Conservation (phyloP, 768 basidiomycete genomes). For the Suillus tomentosus region DNA sequence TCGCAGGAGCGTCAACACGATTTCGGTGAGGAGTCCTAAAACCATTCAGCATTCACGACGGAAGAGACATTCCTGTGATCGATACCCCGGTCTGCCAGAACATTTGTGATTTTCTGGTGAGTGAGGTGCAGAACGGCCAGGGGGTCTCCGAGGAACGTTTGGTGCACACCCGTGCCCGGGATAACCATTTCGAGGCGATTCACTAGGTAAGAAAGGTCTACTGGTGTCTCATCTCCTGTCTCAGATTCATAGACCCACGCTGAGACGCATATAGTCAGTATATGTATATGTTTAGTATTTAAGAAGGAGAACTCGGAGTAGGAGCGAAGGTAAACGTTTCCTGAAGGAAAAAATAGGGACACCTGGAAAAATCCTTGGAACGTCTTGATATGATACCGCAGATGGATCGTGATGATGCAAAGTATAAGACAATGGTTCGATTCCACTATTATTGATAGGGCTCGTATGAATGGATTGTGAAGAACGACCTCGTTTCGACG, state of each 20-base stretch:
- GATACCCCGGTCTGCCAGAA: slow-evolving; percentile 28
- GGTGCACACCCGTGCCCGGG: slow-evolving; percentile 22
- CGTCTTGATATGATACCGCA: background rate
- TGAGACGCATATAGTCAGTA: slow-evolving; percentile 23
- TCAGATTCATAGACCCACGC: slow-evolving; percentile 45
- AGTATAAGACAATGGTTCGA: background rate
- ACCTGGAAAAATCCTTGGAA: background rate
- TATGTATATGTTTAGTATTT: background rate
- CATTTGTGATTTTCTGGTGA: slow-evolving; percentile 46
- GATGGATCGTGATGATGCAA: background rate
- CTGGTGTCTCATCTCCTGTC: slow-evolving; percentile 44
- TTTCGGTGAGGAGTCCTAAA: slow-evolving; percentile 50
- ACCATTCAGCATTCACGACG: slow-evolving; percentile 24
- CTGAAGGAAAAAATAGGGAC: background rate
- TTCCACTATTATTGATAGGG: background rate
- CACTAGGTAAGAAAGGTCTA: slow-evolving; percentile 38
- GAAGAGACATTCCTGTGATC: slow-evolving; percentile 31
- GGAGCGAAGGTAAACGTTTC: background rate
- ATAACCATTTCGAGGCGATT: slow-evolving; percentile 39
- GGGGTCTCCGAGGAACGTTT: slow-evolving; percentile 8
- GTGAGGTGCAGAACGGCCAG: slow-evolving; percentile 9
- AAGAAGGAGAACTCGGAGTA: background rate
- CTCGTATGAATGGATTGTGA: slow-evolving; percentile 7
- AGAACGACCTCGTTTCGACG: slow-evolving; percentile 5
- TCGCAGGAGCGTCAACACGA: slow-evolving; percentile 46